A percentile compares a stretch with the other conserved stretches of the same genome.
These are phyloP conservation scores for Melastoma candidum DNA, from an alignment of 441 rosid genomes.

Conservation along the genomic window DNA sequence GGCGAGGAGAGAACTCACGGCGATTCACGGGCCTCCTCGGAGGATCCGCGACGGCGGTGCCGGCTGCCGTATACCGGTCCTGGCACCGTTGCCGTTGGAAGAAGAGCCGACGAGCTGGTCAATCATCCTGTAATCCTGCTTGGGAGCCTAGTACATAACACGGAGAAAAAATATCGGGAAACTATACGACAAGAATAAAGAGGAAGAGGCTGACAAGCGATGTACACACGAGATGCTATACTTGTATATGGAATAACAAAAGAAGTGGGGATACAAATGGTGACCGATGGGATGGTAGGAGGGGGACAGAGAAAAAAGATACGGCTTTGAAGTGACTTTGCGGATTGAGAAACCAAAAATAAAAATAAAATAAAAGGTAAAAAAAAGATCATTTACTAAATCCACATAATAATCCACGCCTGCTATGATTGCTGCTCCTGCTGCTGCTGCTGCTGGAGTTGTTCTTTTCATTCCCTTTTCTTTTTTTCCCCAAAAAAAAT, in stretches of 20 bases:
- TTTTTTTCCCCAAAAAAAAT: no score
- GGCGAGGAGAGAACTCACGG: slow-evolving; percentile 33
- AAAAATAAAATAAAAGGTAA: no score
- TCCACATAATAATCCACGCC: slow-evolving; percentile 14
- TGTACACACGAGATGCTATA: no score
- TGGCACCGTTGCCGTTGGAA: slow-evolving; percentile 39
- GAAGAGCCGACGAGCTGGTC: slow-evolving; percentile 35
- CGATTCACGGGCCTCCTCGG: slow-evolving; percentile 52
- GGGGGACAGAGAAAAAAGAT: slow-evolving; percentile 9
- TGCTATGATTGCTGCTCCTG: no score
- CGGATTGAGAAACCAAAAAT: no score
- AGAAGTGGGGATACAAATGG: not conserved
- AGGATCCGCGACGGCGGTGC: slow-evolving; percentile 17
- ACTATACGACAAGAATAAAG: not conserved
- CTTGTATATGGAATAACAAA: no score
- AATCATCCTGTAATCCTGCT: slow-evolving; percentile 40
- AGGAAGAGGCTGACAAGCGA: no score
- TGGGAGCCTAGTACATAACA: slow-evolving; percentile 29
- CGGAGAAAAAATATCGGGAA: no score
- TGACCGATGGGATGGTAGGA: not conserved
- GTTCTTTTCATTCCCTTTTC: no score
- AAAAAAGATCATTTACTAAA: no score
- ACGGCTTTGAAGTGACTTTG: slow-evolving; percentile 28
- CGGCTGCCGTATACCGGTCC: slow-evolving; percentile 35
- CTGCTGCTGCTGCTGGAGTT: no score